Conservation (phyloP, 176 grass and related monocot genomes). For the Cenchrus fungigraminus region DNA sequence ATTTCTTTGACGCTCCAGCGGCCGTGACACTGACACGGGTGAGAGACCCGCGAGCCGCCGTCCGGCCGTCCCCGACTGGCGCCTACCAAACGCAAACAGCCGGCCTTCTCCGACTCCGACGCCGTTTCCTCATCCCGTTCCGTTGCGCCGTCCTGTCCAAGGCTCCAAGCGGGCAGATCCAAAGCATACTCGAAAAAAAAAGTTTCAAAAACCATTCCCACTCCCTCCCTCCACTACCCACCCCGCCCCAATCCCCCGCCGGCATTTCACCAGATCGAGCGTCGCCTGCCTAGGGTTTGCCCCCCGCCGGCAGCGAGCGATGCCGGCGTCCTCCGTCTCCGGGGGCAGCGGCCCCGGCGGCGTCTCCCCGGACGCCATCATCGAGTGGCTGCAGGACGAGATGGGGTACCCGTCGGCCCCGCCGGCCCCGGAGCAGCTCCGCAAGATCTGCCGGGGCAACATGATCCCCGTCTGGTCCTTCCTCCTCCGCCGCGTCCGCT, state of each 20-base stretch:
- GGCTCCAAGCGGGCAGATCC: neutral
- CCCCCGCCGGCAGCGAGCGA: conserved; percentile 44
- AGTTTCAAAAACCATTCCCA: conserved; percentile 45
- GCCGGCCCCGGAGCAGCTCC: conserved; percentile 81
- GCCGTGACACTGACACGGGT: neutral
- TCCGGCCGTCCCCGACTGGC: neutral
- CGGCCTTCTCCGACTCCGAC: conserved; percentile 22
- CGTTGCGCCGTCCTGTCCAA: conserved; percentile 25
- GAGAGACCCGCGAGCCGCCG: neutral
- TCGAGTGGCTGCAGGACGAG: conserved; percentile 98
- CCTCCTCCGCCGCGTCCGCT: conserved; percentile 90
- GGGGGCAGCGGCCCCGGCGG: conserved; percentile 59
- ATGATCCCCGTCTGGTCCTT: conserved; percentile 97
- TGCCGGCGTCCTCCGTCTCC: conserved; percentile 68
- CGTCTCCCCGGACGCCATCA: conserved; percentile 83
- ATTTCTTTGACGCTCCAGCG: neutral
- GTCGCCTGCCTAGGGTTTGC: conserved; percentile 39
- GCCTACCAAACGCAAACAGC: neutral
- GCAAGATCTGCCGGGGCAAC: conserved; percentile 99
- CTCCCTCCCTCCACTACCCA: conserved; percentile 46
- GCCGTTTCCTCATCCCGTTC: neutral
- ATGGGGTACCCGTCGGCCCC: conserved; percentile 91
- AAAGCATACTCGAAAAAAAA: conserved; percentile 29
- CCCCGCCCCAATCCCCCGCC: neutral
- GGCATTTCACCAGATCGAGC: conserved; percentile 30